A percentile compares a stretch with the other conserved stretches of the same genome.
phyloP scores from a whole-genome alignment of 768 basidiomycete genomes.

The Lactifluus rugatus region DNA sequence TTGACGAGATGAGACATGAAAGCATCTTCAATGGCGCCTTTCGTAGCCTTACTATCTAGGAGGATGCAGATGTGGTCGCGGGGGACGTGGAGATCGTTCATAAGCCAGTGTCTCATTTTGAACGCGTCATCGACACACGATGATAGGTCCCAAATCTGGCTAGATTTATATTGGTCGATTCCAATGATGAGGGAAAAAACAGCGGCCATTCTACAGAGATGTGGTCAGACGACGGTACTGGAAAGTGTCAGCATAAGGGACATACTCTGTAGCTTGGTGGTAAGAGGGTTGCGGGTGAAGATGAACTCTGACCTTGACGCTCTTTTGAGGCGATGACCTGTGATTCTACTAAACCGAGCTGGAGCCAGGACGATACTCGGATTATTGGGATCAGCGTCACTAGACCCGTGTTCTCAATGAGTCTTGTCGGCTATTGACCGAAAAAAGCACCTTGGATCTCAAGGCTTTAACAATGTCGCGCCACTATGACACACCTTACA shows the following conservation, averaged over 20 bases:
- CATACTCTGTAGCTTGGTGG: constrained; percentile 3
- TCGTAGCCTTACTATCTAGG: constrained; percentile 50
- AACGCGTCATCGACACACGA: constrained; percentile 58
- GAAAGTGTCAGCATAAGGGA: not conserved
- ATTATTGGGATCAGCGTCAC: not conserved
- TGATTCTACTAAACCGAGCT: not conserved
- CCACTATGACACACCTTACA: not conserved
- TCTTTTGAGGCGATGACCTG: constrained; percentile 7
- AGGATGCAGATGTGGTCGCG: constrained; percentile 47
- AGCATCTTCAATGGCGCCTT: constrained; percentile 47
- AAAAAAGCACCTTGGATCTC: not conserved
- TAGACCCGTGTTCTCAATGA: constrained; percentile 12
- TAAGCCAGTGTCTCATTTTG: constrained; percentile 47
- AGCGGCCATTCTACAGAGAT: constrained; percentile 30
- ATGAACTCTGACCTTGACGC: not conserved
- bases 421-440: constrained; percentile 1
- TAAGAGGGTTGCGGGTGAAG: not conserved
- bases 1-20: constrained; percentile 56
- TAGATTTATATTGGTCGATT: constrained; percentile 58
- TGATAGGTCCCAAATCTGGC: constrained; percentile 51
- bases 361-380: not conserved
- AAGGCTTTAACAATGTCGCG: not conserved
- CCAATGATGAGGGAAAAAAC: constrained; percentile 62
- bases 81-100: constrained; percentile 47
- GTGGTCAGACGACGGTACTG: not conserved